Base-by-base conservation (phyloP, 1,284 basidiomycete species). In the Boletus nobilissimus region DNA sequence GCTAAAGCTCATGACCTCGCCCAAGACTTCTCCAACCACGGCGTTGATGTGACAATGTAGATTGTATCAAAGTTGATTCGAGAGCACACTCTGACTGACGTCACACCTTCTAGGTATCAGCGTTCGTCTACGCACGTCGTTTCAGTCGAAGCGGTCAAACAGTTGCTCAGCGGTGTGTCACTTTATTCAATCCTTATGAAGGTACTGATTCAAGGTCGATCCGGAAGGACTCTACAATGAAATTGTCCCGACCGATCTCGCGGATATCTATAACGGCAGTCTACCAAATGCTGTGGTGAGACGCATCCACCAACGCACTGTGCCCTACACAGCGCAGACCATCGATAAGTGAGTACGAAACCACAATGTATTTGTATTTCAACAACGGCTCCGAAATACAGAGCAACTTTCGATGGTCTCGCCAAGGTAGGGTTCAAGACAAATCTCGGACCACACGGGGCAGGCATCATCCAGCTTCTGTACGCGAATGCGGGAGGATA, bases 351-450 rank as follows among this genome's bases (percentile, higher is more conserved):
- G 60, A 73, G 84, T 69, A 36, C 22, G 24, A 0, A 16, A 36
- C 2, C 39, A 4, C 19, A 10, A 18, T n/a, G n/a, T n/a, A n/a
- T n/a, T n/a, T 5, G 34, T 7, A 54, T 19, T 16, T 57, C 6
- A 40, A 75, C 63, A 18, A 32, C 39, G 26, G 1, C 60, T 26
- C 46, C 13, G 2, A 7, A 65, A 71, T 29, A 34, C n/a, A 82
- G 85, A 76, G 87, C 86, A 10, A 77, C 87, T 26, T 78, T 89
- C 8, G 86, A 89, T 0, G 88, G 88, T 7, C 85, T 91, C 11
- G 82, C 85, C 36, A 86, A 84, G 75, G 88, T 83, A 26, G 89
- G 90, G 0, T 91, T 91, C 86, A 87, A 87, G 77, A 83, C 86
- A 0, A 88, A 87, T 78, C 78, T 84, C 16, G 90, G 89, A 19